Conservation (phyloP, 2,329 filamentous ascomycete species). For the Cladosporium sphaerospermum region DNA sequence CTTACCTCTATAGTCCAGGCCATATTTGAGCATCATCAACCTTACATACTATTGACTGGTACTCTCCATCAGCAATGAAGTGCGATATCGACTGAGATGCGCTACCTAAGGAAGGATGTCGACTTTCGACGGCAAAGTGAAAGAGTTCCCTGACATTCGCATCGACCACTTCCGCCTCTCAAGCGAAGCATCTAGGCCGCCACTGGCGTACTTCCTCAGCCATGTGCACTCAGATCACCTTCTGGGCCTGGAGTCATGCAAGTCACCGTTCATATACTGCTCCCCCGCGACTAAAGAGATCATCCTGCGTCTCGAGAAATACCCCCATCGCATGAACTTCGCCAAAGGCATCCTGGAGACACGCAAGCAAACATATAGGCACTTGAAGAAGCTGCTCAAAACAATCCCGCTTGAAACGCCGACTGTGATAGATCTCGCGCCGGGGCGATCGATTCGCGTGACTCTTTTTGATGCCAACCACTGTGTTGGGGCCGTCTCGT, state of each 20-base stretch:
- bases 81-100: background rate
- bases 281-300: conserved; percentile 76
- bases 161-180: conserved; percentile 74
- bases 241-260: conserved; percentile 67
- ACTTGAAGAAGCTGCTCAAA: conserved; percentile 67
- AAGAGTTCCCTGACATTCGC: conserved; percentile 73
- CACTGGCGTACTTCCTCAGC: conserved; percentile 80
- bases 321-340: conserved; percentile 74
- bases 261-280: conserved; percentile 83
- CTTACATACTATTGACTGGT: background rate
- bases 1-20: too few relatives aligned
- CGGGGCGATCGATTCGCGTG: conserved; percentile 63
- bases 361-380: conserved; percentile 67
- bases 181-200: conserved; percentile 44
- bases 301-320: conserved; percentile 71
- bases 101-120: conserved; percentile 52
- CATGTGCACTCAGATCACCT: conserved; percentile 92
- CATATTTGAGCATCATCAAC: background rate
- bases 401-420: conserved; percentile 77
- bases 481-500: conserved; percentile 86
- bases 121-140: conserved; percentile 65
- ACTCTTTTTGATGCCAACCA: conserved; percentile 90
- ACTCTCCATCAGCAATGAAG: background rate
- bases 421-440: conserved; percentile 66
- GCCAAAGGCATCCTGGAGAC: conserved; percentile 70